Base-by-base conservation (phyloP, 768 basidiomycete species). In the Pleurotus giganteus region DNA sequence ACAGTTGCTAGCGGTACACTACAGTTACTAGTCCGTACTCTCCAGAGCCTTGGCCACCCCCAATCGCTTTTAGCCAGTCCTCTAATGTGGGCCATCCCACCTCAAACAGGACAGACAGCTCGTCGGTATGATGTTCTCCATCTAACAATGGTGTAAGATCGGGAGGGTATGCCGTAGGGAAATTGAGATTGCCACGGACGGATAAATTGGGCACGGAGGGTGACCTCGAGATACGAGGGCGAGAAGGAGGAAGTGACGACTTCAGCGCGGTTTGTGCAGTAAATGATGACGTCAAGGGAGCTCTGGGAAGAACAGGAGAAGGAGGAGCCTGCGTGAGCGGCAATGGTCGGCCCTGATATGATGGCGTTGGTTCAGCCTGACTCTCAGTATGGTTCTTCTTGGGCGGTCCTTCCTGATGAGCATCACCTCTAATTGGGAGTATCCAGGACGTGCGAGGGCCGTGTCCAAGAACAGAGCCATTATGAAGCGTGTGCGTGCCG, bases 101-200 rank as follows among this genome's bases (percentile, higher is more conserved):
- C 59, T 91, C 85, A 62, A 95, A 96, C 57, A 67, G 79, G 23
- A 89, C 84, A 43, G 89, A 87, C 41, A 98, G 71, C 71, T 98
- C 95, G 65, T 98, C 96, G 1, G 91, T 88, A 67, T 94, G 89
- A 67, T 94, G 94, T 54, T 86, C 89, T 7, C 96, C 97, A 63
- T 98, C 88, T 11, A 98, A 75, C 56, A 91, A 67, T 2, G 74
- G 58, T 24, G 78, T 61, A 23, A 94, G 61, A 11, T 83, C 82
- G 4, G 74, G 71, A 6, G 90, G 90, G 60, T 78, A 82, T n/a
- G 70, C 61, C 15, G 59, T 26, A 3, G 65, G 67, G 2, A 63
- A 41, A 8, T 66, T 56, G 23, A 56, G 43, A 41, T 58, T 59
- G 11, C 55, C 27, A 17, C 23, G 23, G 64, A 61, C 60, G 69